Base-by-base conservation (phyloP, 306 rosid species). In the Oxytropis ochrocephala region DNA sequence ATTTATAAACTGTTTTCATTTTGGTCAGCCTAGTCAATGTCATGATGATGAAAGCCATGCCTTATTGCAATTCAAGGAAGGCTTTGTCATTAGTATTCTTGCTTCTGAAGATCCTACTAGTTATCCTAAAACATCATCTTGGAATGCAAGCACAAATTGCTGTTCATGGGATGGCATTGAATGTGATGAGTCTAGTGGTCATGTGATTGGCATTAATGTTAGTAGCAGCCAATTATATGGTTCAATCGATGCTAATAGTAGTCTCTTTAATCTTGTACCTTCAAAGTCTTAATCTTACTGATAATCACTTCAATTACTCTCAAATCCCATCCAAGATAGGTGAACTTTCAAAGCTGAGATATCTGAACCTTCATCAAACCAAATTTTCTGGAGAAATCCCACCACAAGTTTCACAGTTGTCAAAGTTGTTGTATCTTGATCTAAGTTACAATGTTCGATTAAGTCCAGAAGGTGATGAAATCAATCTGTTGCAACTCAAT, bases 261-360 rank as follows among this genome's bases (percentile, higher is more conserved):
- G 4, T 14, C 58, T 70, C 1, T 58, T 70, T 46, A 9, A 0
- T 14, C 75, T 70, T 10, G 11, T 17, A 41, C n/a, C 73, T 74
- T 14, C 74, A 11, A 5, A 44, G 29, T 0, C 81, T 74, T 44
- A 58, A 64, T 39, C 77, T 79, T 69, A 10, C 77, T 9, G 58
- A 63, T 21, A 79, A 79, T 69, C 8, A 74, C 49, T 79, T 79
- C 67, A 79, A 35, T 27, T 17, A 51, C 66, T 79, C 83, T 60
- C 67, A 52, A 61, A 67, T 79, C 14, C 83, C 83, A 2, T 36
- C 76, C 5, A 61, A 19, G 35, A 41, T 80, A 54, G 69, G 62
- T 39, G 61, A 60, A 33, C 43, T 70, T 48, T 48, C 67, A 3
- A 16, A 54, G 3, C 30, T 79, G 3, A 53, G 51, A 8, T 12